Evolutionary conservation across 1,284 basidiomycete species (phyloP).

Genomic region (Lignosus rhinocerotis): DNA sequence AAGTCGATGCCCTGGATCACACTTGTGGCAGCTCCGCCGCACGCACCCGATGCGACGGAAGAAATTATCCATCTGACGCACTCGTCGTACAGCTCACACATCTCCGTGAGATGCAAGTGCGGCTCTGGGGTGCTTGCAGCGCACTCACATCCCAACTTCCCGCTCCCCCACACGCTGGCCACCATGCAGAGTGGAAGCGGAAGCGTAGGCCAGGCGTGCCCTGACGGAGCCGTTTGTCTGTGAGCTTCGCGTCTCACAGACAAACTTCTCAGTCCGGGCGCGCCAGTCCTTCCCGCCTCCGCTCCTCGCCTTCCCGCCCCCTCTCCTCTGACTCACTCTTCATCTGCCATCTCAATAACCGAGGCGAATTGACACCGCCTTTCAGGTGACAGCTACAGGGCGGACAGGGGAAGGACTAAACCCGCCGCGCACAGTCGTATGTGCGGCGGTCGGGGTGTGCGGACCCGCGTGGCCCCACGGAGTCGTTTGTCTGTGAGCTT

Average conservation of each 20-base stretch:
- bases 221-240: slow-evolving; percentile 2
- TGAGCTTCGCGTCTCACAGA: background rate
- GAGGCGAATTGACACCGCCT: too few species aligned
- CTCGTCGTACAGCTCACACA: background rate
- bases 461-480: background rate
- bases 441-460: background rate
- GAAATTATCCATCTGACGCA: background rate
- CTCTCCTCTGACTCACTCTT: background rate
- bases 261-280: slow-evolving; percentile 2
- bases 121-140: background rate
- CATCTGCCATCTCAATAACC: too few species aligned
- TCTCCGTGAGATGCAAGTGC: background rate
- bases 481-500: background rate
- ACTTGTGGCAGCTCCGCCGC: too few species aligned
- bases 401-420: background rate
- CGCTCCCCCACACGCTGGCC: background rate
- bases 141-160: background rate
- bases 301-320: background rate
- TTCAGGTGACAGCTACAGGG: too few species aligned
- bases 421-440: background rate
- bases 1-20: too few species aligned
- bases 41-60: background rate
- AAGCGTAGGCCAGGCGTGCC: background rate
- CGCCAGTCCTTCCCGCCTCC: background rate
- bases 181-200: background rate